These are phyloP conservation scores for Vitis amurensis DNA, from an alignment of 164 flowering plant genomes.

Conservation along the genomic window DNA sequence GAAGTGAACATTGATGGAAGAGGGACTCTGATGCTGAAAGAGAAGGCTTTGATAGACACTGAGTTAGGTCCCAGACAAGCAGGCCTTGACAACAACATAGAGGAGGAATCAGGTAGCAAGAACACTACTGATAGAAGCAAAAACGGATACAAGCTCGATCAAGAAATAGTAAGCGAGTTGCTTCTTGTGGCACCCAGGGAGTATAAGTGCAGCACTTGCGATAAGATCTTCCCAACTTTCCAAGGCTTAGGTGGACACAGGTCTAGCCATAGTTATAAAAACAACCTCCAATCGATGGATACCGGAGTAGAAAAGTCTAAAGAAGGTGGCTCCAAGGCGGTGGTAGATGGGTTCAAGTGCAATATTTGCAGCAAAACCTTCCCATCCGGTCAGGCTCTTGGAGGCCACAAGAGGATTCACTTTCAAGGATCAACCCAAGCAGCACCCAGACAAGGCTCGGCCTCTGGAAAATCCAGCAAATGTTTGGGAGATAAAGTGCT, in stretches of 20 bases:
- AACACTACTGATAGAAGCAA: too few species aligned
- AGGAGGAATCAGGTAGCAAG: too few species aligned
- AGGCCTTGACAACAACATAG: too few species aligned
- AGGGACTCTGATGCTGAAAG: too few species aligned
- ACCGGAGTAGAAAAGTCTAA: neutral
- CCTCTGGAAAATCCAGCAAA: neutral
- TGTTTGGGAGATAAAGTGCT: too few species aligned
- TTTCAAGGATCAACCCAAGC: neutral
- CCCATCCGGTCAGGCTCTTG: constrained; percentile 45
- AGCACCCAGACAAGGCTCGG: too few species aligned
- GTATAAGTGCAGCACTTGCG: constrained; percentile 3
- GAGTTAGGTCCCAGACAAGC: too few species aligned
- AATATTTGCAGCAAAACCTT: constrained; percentile 34
- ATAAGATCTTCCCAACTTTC: constrained; percentile 5
- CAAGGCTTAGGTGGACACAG: constrained; percentile 14
- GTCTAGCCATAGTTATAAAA: constrained; percentile 6
- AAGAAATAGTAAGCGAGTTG: too few species aligned
- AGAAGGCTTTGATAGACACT: too few species aligned
- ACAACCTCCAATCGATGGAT: neutral
- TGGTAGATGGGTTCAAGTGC: constrained; percentile 23
- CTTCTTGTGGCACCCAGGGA: too few species aligned
- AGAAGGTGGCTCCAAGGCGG: neutral
- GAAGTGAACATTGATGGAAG: too few species aligned
- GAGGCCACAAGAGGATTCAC: constrained; percentile 53
- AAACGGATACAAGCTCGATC: too few species aligned